Percentiles rank a stretch among this genome's conserved stretches.
These are phyloP conservation scores for Alternaria arbusti DNA, from an alignment of 2,329 filamentous ascomycete species.

Conservation along the genomic window DNA sequence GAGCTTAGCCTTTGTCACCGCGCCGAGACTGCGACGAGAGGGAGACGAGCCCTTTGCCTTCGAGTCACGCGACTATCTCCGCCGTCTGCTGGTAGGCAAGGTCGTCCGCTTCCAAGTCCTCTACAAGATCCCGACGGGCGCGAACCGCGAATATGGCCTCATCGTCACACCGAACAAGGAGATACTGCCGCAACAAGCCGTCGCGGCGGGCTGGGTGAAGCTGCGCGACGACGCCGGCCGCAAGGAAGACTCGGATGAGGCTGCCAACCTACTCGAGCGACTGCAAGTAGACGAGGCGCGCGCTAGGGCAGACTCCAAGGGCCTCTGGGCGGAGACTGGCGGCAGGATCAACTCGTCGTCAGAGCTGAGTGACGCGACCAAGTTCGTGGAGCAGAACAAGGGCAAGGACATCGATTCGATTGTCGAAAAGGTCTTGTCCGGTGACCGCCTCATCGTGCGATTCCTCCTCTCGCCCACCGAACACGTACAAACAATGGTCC, in stretches of 20 bases:
- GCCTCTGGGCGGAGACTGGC: conserved; percentile 75
- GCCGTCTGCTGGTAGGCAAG: conserved; percentile 84
- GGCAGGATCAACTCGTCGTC: conserved; percentile 77
- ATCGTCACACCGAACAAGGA: conserved; percentile 75
- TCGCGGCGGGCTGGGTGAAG: conserved; percentile 91
- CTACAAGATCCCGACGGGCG: conserved; percentile 81
- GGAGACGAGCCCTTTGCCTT: conserved; percentile 93
- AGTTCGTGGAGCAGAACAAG: conserved; percentile 82
- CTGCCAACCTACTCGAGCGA: conserved; percentile 72
- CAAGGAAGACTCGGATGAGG: conserved; percentile 84
- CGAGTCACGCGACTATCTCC: conserved; percentile 91
- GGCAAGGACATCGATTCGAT: conserved; percentile 79
- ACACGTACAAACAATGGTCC: conserved; percentile 86
- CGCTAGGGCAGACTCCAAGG: conserved; percentile 79
- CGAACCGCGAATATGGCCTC: conserved; percentile 84
- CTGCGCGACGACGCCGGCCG: conserved; percentile 92
- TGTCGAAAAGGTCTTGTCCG: conserved; percentile 88
- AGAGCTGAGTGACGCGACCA: conserved; percentile 76
- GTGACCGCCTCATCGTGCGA: conserved; percentile 86
- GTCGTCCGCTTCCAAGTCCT: conserved; percentile 82
- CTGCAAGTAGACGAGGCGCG: conserved; percentile 78
- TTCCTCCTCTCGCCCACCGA: conserved; percentile 80
- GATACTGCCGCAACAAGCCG: conserved; percentile 76
- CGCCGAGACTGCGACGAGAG: conserved; percentile 84
- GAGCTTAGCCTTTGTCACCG: conserved; percentile 90